Conservation (phyloP, 495 filamentous ascomycete genomes). For the Hyaloscypha hepaticicola region DNA sequence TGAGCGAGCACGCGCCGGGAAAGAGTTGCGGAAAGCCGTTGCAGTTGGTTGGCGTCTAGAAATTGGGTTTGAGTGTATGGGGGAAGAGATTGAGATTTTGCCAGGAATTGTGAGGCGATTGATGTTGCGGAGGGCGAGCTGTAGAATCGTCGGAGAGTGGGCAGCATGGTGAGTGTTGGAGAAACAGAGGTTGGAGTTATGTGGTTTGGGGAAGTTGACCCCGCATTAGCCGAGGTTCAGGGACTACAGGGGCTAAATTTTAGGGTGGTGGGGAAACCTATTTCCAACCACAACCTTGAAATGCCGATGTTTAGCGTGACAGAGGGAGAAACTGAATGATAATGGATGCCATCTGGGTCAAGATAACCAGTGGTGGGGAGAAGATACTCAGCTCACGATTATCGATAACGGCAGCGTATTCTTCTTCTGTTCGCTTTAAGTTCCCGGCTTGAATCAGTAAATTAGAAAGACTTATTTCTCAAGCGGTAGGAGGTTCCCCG, state of each 20-base stretch:
- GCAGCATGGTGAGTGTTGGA: conserved; percentile 19
- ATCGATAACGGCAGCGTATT: not conserved
- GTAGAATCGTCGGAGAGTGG: conserved; percentile 18
- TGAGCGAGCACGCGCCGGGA: conserved; percentile 42
- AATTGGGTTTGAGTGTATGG: conserved; percentile 47
- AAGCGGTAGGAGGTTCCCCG: not conserved
- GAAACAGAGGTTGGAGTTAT: not conserved
- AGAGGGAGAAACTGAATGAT: not conserved
- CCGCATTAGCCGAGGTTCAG: not conserved
- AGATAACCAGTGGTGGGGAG: not conserved
- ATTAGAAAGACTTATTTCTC: not conserved
- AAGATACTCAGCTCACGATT: not conserved
- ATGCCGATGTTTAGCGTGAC: not conserved
- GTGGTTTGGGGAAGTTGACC: conserved; percentile 5
- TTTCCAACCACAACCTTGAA: not conserved
- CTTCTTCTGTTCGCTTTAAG: not conserved
- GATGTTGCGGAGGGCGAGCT: conserved; percentile 22
- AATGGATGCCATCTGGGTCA: not conserved
- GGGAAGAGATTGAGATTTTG: conserved; percentile 42
- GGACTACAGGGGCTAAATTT: not conserved
- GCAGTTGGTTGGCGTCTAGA: conserved; percentile 59
- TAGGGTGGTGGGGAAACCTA: not conserved
- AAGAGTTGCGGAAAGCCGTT: conserved; percentile 54
- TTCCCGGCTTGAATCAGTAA: not conserved
- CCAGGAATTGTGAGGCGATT: conserved; percentile 45